Evolutionary conservation across 495 filamentous ascomycete genomes (phyloP).

Genomic region (Thermothielavioides terrestris): DNA sequence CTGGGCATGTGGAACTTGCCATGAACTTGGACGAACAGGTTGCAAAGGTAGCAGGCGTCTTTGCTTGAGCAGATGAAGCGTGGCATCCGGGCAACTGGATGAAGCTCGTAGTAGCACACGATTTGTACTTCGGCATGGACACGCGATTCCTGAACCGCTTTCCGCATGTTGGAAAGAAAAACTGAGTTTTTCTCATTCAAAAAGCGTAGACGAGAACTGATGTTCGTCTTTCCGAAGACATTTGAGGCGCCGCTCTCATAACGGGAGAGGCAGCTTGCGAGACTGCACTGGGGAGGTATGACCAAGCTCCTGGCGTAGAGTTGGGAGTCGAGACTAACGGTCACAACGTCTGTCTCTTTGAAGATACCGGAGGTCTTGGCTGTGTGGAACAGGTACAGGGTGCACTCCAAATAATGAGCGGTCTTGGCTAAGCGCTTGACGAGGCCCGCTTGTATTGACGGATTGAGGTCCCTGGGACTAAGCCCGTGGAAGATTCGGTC

Average conservation of each 20-base stretch:
- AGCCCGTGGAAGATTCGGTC: conserved; percentile 9
- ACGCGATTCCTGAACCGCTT: conserved; percentile 23
- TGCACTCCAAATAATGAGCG: conserved; percentile 28
- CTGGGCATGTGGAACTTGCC: conserved; percentile 32
- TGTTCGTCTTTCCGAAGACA: not conserved
- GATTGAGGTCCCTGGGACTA: not conserved
- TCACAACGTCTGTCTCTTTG: conserved; percentile 17
- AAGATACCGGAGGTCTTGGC: conserved; percentile 23
- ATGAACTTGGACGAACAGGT: conserved; percentile 35
- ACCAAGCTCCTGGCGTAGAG: conserved; percentile 15
- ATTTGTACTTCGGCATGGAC: conserved; percentile 47
- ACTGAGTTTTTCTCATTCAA: not conserved
- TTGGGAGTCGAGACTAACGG: conserved; percentile 17
- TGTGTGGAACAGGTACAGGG: conserved; percentile 21
- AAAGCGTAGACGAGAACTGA: not conserved
- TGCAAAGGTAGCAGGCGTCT: conserved; percentile 43
- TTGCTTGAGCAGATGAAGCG: conserved; percentile 44
- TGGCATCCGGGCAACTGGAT: conserved; percentile 19
- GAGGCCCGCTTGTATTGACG: conserved; percentile 11
- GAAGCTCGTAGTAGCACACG: conserved; percentile 32
- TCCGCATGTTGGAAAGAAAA: not conserved
- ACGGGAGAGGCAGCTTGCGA: conserved; percentile 1
- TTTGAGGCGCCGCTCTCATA: not conserved
- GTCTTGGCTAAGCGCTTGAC: conserved; percentile 27
- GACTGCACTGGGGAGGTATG: not conserved